A percentile compares a stretch with the other conserved stretches of the same genome.
Evolutionary conservation across 2,329 filamentous ascomycete genomes (phyloP).

Genomic region (Ophiocordyceps polyrhachis-furcata): DNA sequence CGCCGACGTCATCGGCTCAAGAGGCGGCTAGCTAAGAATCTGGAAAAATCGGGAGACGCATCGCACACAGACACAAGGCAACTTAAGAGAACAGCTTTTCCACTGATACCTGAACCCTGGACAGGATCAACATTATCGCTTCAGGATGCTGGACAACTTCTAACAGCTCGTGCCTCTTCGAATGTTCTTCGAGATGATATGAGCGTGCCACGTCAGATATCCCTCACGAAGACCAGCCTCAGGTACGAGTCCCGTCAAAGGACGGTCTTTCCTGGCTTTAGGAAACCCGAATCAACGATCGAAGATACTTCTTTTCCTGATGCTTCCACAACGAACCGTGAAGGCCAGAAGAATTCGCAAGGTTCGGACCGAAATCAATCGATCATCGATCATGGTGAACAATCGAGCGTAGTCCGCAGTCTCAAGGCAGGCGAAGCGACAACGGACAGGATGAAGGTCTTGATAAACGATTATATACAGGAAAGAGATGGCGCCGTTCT

Average conservation of each 20-base stretch:
- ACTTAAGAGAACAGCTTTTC: neutral
- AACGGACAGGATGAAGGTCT: constrained; percentile 7
- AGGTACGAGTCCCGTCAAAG: neutral
- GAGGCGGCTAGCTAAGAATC: neutral
- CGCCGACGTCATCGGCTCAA: neutral
- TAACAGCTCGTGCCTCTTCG: neutral
- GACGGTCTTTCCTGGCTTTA: neutral
- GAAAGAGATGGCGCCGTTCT: constrained; percentile 27
- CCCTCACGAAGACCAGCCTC: neutral
- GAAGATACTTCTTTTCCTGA: neutral
- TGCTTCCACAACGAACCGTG: neutral
- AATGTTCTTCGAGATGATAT: neutral
- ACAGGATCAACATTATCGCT: neutral
- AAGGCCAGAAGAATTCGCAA: neutral
- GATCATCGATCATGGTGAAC: neutral
- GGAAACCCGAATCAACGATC: neutral
- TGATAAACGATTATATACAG: constrained; percentile 12
- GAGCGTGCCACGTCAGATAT: neutral
- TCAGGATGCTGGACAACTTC: neutral
- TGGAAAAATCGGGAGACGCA: neutral
- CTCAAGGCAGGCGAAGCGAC: neutral
- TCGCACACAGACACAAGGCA: neutral
- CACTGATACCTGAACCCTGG: neutral
- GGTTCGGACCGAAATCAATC: neutral
- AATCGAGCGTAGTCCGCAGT: neutral